Evolutionary conservation across 2,329 filamentous ascomycete species (phyloP), one percentile per base, ranked within the genome.

Genomic region (Colletotrichum sublineola): DNA sequence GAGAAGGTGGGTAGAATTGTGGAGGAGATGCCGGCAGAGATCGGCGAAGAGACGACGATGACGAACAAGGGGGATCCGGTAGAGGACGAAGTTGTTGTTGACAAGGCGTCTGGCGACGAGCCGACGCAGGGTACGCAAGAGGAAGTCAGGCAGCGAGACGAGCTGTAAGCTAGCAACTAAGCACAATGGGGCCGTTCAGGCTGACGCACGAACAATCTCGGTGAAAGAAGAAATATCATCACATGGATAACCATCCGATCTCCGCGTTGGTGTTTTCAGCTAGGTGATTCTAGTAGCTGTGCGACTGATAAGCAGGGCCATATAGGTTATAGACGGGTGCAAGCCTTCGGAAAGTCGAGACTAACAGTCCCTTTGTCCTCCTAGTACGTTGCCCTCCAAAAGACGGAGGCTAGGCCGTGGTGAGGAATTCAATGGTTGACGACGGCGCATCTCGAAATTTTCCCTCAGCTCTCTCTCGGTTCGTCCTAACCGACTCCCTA

Each of bases 1-100:
- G 87, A 89, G 46, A 80, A 88, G 73, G 83, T 94, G 29, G 86
- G 85, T 46, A 86, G 84, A 77, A 86, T 90, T 56, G 84, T 91
- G 58, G 85, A 73, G 44, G 75, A 76, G 36, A 77, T 73, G 42
- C 64, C 64, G 40, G 53, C 52, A 42, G 73, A 75, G 67, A 66
- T 69, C 60, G 69, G 67, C 50, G 67, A 71, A 18, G 71, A 73
- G 53, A 71, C 61, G 24, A 42, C n/a, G 31, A 15, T 36, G n/a
- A 24, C 33, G 7, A 44, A 52, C 42, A 62, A 50, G 1, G 42
- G 38, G 14, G 52, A 57, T 40, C 42, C 76, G 72, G 73, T 77
- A 75, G 75, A 76, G 71, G 74, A 77, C n/a, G 66, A 64, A 29
- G 40, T 24, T 53, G 11, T 61, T 31, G 48, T 65, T 73, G 61